A percentile compares a stretch with the other conserved stretches of the same genome.
These are phyloP conservation scores for Globisporangium paroecandrum DNA, from an alignment of 352 stramenopile genomes.

Conservation along the genomic window DNA sequence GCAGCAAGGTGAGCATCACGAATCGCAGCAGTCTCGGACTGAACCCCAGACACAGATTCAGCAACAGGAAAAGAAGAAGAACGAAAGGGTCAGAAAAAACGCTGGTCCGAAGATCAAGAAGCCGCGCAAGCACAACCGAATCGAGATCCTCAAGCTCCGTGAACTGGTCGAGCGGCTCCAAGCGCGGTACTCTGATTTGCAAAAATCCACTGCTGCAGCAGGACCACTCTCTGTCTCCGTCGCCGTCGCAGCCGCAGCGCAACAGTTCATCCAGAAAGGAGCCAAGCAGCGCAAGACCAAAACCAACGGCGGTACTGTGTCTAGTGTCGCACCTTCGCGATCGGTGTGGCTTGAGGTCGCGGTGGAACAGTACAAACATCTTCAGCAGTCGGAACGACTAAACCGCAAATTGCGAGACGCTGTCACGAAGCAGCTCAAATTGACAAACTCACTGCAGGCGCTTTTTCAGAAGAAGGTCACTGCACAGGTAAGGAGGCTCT, in stretches of 20 bases:
- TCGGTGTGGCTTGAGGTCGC: slow-evolving; percentile 43
- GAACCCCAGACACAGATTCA: background rate
- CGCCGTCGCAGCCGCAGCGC: no score
- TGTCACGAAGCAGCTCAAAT: slow-evolving; percentile 35
- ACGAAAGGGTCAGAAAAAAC: background rate
- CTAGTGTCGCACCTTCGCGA: background rate
- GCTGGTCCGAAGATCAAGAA: background rate
- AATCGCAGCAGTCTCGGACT: background rate
- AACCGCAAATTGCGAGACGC: slow-evolving; percentile 41
- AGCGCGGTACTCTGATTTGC: background rate
- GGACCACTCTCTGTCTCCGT: background rate
- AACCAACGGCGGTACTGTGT: background rate
- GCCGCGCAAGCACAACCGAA: slow-evolving; percentile 12
- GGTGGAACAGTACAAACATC: slow-evolving; percentile 36
- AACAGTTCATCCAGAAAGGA: background rate
- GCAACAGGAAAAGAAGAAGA: background rate
- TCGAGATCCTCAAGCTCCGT: slow-evolving; percentile 17
- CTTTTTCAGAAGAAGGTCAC: slow-evolving; percentile 1
- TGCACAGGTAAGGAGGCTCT: background rate
- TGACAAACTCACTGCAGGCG: slow-evolving; percentile 32
- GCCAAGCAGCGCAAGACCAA: background rate
- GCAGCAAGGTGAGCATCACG: background rate
- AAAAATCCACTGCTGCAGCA: background rate
- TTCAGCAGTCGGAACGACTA: slow-evolving; percentile 34
- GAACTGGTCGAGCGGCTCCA: slow-evolving; percentile 11